Base-by-base conservation (phyloP, 257 asterid genomes). In the Gardenia jasminoides region DNA sequence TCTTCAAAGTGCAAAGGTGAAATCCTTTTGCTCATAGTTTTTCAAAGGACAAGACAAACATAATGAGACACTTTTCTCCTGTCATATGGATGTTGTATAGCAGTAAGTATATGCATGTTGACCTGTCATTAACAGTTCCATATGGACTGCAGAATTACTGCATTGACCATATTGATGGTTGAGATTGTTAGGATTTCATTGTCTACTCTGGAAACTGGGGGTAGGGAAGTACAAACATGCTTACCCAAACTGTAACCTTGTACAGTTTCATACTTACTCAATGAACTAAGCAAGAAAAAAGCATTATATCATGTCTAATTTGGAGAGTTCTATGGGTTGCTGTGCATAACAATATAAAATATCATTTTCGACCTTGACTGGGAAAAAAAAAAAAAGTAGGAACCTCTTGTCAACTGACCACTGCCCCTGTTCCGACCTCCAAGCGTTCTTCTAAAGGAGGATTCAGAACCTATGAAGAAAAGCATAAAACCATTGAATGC, bases 381-480 rank as follows among this genome's bases (percentile, higher is more conserved):
- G 41, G n/a, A 58, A 59, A 54, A 50, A 73, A 46, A 64, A 22
- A 62, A 72, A 80, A 64, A 39, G 76, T 68, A 81, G 77, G 67
- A 83, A 86, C 88, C 91, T 80, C 78, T 70, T 44, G 74, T 36
- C 75, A 80, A 69, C 67, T 71, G 80, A 79, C 80, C 64, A 50
- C 78, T 74, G 80, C 84, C 82, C 68, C 83, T 84, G 69, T 77
- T 81, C 70, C 36, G 78, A 79, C 80, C 87, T 82, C 80, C 86
- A 70, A 78, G 80, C 39, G 76, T 71, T 82, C 88, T 88, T 75
- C 92, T 83, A 75, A 88, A 84, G 79, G 91, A 85, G 47, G 88
- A 80, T 68, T 79, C 84, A 56, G 87, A 84, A 80, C 91, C 97
- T 91, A 79, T 81, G 82, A 62, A 74, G 50, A 83, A 78, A 33